Evolutionary conservation across 768 basidiomycete genomes (phyloP).

Genomic region (Pleurotus salmoneostramineus): DNA sequence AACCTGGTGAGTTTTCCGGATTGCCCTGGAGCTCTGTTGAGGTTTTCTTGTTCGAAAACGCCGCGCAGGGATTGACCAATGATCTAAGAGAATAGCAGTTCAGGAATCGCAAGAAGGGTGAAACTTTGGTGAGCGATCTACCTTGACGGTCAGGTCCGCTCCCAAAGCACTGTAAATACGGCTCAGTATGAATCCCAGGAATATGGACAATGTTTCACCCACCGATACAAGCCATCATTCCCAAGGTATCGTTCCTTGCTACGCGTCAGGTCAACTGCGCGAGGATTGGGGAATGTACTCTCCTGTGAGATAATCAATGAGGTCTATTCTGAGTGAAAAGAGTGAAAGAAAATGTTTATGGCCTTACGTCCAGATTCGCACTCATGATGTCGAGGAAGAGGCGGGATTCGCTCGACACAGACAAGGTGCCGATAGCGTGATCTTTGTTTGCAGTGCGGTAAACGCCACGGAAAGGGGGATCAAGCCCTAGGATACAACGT

Average conservation of each 20-base stretch:
- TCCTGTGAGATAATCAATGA: constrained; percentile 27
- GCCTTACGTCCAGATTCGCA: constrained; percentile 56
- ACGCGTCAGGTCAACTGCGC: constrained; percentile 39
- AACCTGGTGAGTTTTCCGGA: constrained; percentile 60
- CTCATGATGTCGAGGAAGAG: constrained; percentile 60
- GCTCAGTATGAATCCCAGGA: constrained; percentile 10
- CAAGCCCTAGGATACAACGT: constrained; percentile 45
- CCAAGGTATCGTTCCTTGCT: constrained; percentile 40
- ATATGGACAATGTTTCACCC: background rate
- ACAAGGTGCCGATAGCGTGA: constrained; percentile 35
- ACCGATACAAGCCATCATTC: constrained; percentile 45
- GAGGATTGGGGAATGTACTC: constrained; percentile 47
- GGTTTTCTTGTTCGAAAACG: constrained; percentile 51
- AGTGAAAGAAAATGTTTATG: background rate
- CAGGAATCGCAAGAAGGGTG: constrained; percentile 20
- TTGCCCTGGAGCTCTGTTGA: constrained; percentile 64
- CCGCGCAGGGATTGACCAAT: constrained; percentile 61
- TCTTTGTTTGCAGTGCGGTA: constrained; percentile 56
- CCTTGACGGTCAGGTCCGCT: background rate
- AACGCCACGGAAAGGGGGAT: constrained; percentile 69
- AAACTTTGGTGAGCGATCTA: constrained; percentile 10
- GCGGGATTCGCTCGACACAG: constrained; percentile 42
- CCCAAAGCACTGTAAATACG: constrained; percentile 16
- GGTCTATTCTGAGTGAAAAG: background rate
- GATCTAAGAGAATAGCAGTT: constrained; percentile 35